A percentile compares a stretch with the other conserved stretches of the same genome.
Conservation (phyloP, 83 land plant species). For the Larix sibirica region DNA sequence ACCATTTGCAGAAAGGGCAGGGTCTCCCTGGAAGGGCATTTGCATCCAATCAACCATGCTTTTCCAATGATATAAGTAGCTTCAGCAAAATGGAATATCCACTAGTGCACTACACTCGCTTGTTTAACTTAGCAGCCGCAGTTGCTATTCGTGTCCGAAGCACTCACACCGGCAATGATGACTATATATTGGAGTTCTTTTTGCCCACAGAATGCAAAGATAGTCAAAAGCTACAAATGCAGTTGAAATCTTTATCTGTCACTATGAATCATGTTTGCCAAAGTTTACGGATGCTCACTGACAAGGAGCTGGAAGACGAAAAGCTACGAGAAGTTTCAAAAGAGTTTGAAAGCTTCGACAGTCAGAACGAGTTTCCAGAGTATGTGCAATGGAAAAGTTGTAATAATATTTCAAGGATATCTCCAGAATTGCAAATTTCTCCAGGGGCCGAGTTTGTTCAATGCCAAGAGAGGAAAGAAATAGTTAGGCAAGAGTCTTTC, state of each 20-base stretch:
- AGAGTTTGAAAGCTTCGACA: background rate
- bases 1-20: slow-evolving; percentile 71
- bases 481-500: background rate
- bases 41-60: slow-evolving; percentile 44
- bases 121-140: slow-evolving; percentile 59
- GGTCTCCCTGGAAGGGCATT: slow-evolving; percentile 86
- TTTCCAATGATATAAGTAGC: slow-evolving; percentile 46
- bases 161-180: slow-evolving; percentile 58
- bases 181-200: slow-evolving; percentile 77
- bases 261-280: slow-evolving; percentile 58
- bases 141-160: slow-evolving; percentile 74
- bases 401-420: background rate
- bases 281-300: slow-evolving; percentile 50
- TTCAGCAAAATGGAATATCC: slow-evolving; percentile 76
- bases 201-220: slow-evolving; percentile 47
- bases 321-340: slow-evolving; percentile 16
- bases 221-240: slow-evolving; percentile 23
- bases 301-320: slow-evolving; percentile 35
- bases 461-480: background rate
- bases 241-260: slow-evolving; percentile 40
- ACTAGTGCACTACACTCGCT: slow-evolving; percentile 72
- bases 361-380: background rate
- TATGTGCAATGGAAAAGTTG: background rate
- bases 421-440: background rate
- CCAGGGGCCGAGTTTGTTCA: background rate